A percentile compares a stretch with the other conserved stretches of the same genome.
Conservation (phyloP, 1,139 yeast genomes). For the Ogataea hybrid region DNA sequence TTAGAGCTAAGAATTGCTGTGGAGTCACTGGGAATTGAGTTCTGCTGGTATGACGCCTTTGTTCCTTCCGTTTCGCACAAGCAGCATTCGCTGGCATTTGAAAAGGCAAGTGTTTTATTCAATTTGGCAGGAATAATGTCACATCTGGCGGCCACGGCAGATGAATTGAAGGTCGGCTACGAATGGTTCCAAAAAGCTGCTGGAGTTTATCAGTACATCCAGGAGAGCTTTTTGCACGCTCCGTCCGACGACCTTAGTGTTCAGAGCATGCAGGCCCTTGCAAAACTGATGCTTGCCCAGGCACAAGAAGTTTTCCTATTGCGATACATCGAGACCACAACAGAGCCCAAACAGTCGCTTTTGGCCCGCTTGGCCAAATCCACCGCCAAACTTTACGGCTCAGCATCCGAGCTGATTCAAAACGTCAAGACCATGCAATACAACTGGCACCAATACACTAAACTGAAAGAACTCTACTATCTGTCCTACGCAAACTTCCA, state of each 20-base stretch:
- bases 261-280: conserved; percentile 64
- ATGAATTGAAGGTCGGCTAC: conserved; percentile 59
- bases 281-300: conserved; percentile 73
- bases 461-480: conserved; percentile 44
- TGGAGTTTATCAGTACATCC: conserved; percentile 69
- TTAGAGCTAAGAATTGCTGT: conserved; percentile 76
- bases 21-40: conserved; percentile 52
- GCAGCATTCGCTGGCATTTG: conserved; percentile 76
- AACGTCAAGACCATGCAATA: conserved; percentile 20
- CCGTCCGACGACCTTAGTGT: conserved; percentile 79
- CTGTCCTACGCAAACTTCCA: conserved; percentile 50
- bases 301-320: conserved; percentile 82
- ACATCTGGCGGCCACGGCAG: conserved; percentile 42
- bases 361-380: conserved; percentile 71
- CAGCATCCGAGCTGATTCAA: conserved; percentile 45
- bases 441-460: conserved; percentile 22
- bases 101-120: conserved; percentile 81
- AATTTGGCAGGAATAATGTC: conserved; percentile 64
- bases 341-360: conserved; percentile 54
- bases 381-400: conserved; percentile 54
- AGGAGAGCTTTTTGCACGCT: conserved; percentile 85
- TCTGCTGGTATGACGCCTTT: conserved; percentile 83
- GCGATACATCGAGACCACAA: conserved; percentile 49
- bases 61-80: conserved; percentile 48
- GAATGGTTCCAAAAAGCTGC: conserved; percentile 72